These are phyloP conservation scores for Scenedesmus sp. DNA, from an alignment of 163 green algal genomes.

Conservation along the genomic window DNA sequence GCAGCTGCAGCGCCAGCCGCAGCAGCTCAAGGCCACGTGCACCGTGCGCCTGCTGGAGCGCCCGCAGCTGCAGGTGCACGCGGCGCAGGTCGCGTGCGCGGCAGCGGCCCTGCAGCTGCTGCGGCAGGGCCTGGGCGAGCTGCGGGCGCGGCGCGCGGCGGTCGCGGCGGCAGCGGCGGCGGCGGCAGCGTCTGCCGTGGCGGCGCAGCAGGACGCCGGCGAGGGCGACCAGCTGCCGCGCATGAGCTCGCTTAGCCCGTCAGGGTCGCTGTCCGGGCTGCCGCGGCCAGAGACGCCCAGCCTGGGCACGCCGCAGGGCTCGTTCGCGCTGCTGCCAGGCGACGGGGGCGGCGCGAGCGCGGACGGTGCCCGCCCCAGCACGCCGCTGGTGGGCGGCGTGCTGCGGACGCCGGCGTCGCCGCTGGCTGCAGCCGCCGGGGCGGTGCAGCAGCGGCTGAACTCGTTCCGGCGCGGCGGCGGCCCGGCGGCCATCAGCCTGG, in stretches of 20 bases:
- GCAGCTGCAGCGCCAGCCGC: conserved; percentile 8
- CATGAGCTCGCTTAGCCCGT: conserved; percentile 4
- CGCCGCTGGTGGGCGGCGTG: too few relatives aligned
- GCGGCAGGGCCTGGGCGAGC: conserved; percentile 5
- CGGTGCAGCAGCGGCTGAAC: neutral
- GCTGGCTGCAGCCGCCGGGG: neutral
- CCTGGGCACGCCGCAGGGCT: neutral
- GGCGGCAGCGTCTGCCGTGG: neutral
- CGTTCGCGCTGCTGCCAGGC: neutral
- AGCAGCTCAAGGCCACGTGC: conserved; percentile 31
- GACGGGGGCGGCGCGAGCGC: neutral
- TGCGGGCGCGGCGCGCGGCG: neutral
- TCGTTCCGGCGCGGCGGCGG: neutral
- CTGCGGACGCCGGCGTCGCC: neutral
- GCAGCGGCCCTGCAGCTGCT: neutral
- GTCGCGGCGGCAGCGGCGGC: neutral
- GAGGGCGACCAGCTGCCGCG: too few relatives aligned
- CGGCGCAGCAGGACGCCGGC: too few relatives aligned
- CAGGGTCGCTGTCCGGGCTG: conserved; percentile 2
- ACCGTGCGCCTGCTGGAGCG: neutral
- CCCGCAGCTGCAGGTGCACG: conserved; percentile 21
- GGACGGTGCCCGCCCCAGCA: conserved; percentile 1
- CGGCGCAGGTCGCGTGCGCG: neutral
- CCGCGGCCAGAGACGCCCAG: conserved; percentile 27
- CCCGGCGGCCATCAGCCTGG: neutral